phyloP scores from a whole-genome alignment of 2,329 filamentous ascomycete genomes.

The Fragosphaeria purpurea region DNA sequence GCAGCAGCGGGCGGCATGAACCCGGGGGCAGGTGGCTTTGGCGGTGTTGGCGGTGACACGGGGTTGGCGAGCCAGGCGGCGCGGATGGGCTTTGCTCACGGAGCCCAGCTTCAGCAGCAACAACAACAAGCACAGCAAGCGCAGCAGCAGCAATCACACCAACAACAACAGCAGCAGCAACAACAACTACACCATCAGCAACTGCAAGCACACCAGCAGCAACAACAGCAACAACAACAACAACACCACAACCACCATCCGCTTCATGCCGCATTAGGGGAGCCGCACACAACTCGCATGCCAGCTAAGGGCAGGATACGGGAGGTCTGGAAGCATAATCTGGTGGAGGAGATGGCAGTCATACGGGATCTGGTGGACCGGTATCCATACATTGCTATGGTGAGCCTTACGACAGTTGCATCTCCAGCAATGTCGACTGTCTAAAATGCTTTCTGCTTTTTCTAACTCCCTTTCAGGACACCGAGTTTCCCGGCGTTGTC shows the following conservation, averaged over 20 bases:
- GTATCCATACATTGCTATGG: slow-evolving; percentile 96
- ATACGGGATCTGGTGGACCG: slow-evolving; percentile 76
- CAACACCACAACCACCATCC: slow-evolving; percentile 16
- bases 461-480: slow-evolving; percentile 54
- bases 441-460: not conserved
- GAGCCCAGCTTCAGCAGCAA: slow-evolving; percentile 45
- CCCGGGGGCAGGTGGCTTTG: slow-evolving; percentile 28
- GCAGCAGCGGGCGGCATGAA: slow-evolving; percentile 28
- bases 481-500: slow-evolving; percentile 96
- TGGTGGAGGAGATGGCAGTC: slow-evolving; percentile 81
- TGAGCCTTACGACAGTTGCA: slow-evolving; percentile 33
- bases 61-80: slow-evolving; percentile 80
- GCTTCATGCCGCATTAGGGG: slow-evolving; percentile 26
- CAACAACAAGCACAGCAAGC: slow-evolving; percentile 34
- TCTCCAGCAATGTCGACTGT: too few relatives aligned
- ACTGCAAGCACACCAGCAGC: slow-evolving; percentile 38
- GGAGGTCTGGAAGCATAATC: slow-evolving; percentile 90
- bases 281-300: slow-evolving; percentile 43
- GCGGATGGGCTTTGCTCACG: slow-evolving; percentile 77
- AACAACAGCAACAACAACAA: slow-evolving; percentile 53
- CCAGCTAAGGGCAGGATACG: slow-evolving; percentile 72
- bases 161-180: slow-evolving; percentile 33
- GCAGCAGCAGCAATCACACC: slow-evolving; percentile 18
- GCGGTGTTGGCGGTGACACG: slow-evolving; percentile 51
- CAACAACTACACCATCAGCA: slow-evolving; percentile 35